Evolutionary conservation across 495 filamentous ascomycete species (phyloP), one percentile per base, ranked within the genome.

Genomic region (Aspergillus mulundensis): DNA sequence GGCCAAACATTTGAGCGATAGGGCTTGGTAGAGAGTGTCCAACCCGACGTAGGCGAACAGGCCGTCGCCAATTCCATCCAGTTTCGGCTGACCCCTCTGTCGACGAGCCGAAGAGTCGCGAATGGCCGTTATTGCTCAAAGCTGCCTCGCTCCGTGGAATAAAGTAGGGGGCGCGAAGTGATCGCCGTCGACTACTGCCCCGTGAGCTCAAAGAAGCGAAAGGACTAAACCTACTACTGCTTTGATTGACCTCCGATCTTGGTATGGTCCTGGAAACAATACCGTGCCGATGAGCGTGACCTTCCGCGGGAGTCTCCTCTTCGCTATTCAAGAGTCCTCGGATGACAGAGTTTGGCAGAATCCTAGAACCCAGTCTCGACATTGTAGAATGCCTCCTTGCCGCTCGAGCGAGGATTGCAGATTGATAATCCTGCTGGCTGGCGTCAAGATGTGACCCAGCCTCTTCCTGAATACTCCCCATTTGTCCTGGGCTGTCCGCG

Each of bases 311-410:
- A 34, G 76, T 74, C 58, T 82, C 74, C 60, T 77, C 73, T 61
- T 75, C 69, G 45, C 77, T 77, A 54, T 59, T 74, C 7, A 76
- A 65, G 32, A 74, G 64, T 7, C 71, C 74, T 21, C 72, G 71
- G 14, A 75, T 76, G 14, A 78, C 71, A 14, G 73, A 74, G 50
- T 79, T 74, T n/a, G 78, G 77, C 20, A 80, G 61, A 21, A 82
- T 69, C 54, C 76, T 70, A 10, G 78, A 79, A 19, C 77, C 75
- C 25, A 82, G 56, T 10, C 79, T 67, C 47, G 79, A 79, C 69
- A 82, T 76, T 14, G 74, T 75, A 11, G 79, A 79, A 53, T 75
- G 77, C 49, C 76, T 72, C 57, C 77, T 71, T 14, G 78, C 63
- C 65, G 75, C 69, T 32, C 74, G 71, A 45, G 73, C 66, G 21